Base-by-base conservation (phyloP, 2,329 filamentous ascomycete genomes). In the Lasiodiplodia theobromae region DNA sequence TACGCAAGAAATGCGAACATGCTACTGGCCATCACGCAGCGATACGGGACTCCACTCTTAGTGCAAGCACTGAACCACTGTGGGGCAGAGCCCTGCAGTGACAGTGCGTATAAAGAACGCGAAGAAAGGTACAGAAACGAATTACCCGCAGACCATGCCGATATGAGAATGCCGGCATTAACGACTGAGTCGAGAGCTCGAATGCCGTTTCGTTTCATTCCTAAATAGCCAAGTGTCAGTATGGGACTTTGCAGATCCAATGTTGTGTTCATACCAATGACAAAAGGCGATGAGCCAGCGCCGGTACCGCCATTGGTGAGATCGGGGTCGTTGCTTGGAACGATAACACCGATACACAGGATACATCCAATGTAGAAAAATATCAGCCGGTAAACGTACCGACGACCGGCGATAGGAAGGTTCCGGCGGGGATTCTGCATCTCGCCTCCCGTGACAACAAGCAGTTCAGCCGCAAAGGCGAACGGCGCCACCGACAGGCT, bases 81-180 rank as follows among this genome's bases (percentile, higher is more conserved):
- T 0, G 91, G 91, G 0, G 91, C 91, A 62, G 92, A 89, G 18
- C 88, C 87, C 68, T 86, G 88, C 10, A 89, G 83, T 0, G 90
- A 85, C 14, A 87, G 78, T 1, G 84, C 82, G 74, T 86, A 86
- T 3, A 88, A 77, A 4, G 83, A 85, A 47, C 86, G 84, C 6
- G 81, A 84, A 2, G 83, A 83, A 6, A 84, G 80, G 74, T 86
- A 87, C 23, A 86, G 75, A 77, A 86, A 86, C 0, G 84, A 82
- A 74, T 88, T 88, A 56, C 84, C 86, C 12, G 86, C 85, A 0
- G 84, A 86, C 79, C 85, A 86, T 1, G 89, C 90, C 6, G 88
- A 90, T 16, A 90, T 88, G 65, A 97, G 81, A 72, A 92, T 87
- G 21, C 87, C 88, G 38, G 85, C 89, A 74, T 92, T 92, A 81